Percentiles rank a stretch among this genome's conserved stretches.
phyloP scores from a whole-genome alignment of 2,329 filamentous ascomycete species.

The Trichoderma asperellum region DNA sequence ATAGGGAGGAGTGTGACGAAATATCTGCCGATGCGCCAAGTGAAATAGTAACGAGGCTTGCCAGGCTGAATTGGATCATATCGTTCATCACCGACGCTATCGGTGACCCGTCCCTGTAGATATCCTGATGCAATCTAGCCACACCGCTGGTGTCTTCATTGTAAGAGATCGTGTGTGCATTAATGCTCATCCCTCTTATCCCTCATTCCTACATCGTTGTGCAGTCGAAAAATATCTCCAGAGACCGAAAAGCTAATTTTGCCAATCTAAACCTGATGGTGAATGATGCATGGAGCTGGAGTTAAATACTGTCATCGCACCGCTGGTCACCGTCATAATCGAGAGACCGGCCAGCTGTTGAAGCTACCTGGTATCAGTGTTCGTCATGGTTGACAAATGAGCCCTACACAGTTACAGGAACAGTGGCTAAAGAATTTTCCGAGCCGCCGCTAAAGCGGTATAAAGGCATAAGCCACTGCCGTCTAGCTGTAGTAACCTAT shows the following conservation, averaged over 20 bases:
- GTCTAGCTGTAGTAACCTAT: not conserved
- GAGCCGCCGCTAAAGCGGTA: not conserved
- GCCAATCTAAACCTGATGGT: no score
- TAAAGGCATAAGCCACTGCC: not conserved
- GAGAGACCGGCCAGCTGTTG: not conserved
- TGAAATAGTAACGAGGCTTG: not conserved
- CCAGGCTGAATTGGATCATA: not conserved
- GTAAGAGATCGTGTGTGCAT: not conserved
- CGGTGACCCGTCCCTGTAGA: not conserved
- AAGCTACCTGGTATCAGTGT: no score
- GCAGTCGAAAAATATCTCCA: not conserved
- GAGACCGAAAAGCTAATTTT: not conserved
- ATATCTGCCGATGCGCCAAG: not conserved
- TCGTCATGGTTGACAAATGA: not conserved
- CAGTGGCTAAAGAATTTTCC: not conserved
- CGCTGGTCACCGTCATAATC: not conserved
- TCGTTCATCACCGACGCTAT: conserved; percentile 1
- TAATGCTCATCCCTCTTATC: not conserved
- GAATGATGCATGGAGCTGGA: not conserved
- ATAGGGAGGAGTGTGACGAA: not conserved
- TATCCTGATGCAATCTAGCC: not conserved
- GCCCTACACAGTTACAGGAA: not conserved
- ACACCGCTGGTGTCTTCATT: not conserved
- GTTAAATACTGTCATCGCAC: not conserved
- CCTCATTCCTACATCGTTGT: not conserved